Base-by-base conservation (phyloP, 202 grass and related monocot genomes). In the Panicum virgatum region DNA sequence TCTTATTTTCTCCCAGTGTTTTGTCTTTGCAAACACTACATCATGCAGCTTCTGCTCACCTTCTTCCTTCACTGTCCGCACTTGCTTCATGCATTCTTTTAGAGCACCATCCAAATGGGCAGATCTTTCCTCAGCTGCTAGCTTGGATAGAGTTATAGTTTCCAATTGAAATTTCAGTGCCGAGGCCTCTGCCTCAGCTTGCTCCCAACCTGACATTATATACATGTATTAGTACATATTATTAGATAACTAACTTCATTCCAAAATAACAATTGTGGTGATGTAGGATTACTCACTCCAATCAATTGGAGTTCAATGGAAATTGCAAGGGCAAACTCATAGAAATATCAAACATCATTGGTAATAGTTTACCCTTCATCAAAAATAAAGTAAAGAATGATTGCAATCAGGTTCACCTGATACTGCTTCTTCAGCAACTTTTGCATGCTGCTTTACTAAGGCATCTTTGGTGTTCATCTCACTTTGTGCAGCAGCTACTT, bases 61-160 rank as follows among this genome's bases (percentile, higher is more conserved):
- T 90, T 99, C 93, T 96, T 99, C 91, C 76, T 99, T 99, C 50
- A 92, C 91, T 59, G 85, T 87, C 82, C 96, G 87, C 81, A 93
- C 83, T 89, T 99, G 96, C 73, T 99, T 99, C 96, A 96, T 96
- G 89, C 96, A 99, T 79, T 99, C 96, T 80, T 99, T 99, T 69
- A 99, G 57, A 83, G 96, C 96, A 40, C 92, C 89, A 89, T 99
- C 93, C 61, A 99, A 83, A 83, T 99, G 96, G 22, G 89, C 90
- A 84, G 80, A 87, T 74, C 91, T 86, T 87, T 96, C 96, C 69
- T 96, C 96, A 74, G 89, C 86, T 69, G 92, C 82, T 76, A 96
- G 81, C 76, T 94, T 99, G 75, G 85, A 91, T 20, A 99, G 60
- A 77, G 89, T 96, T 57, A 96, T 89, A 85, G 92, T 90, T 84